A percentile compares a stretch with the other conserved stretches of the same genome.
phyloP scores from a whole-genome alignment of 805 yeast species.

The Debaryomyces castellii region DNA sequence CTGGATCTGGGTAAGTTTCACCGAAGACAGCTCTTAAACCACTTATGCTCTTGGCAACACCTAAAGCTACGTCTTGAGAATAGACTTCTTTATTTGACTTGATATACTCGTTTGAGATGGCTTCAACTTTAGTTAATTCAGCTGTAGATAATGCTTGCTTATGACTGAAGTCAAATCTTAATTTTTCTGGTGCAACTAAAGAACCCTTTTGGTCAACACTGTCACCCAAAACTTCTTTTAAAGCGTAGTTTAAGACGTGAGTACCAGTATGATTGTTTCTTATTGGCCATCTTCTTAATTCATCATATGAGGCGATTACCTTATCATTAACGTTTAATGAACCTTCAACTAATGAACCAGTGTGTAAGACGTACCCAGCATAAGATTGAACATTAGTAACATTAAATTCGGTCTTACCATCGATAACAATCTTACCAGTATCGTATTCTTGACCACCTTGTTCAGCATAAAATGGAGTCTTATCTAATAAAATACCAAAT shows the following conservation, averaged over 20 bases:
- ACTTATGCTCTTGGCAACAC: conserved; percentile 66
- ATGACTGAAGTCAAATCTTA: conserved; percentile 95
- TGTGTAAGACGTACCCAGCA: conserved; percentile 94
- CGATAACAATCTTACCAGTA: conserved; percentile 88
- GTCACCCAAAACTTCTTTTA: conserved; percentile 83
- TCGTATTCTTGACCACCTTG: conserved; percentile 99
- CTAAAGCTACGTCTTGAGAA: conserved; percentile 78
- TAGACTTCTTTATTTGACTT: conserved; percentile 70
- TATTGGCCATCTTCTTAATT: conserved; percentile 91
- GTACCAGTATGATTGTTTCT: conserved; percentile 99
- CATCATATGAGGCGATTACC: conserved; percentile 87
- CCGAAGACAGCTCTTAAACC: conserved; percentile 98
- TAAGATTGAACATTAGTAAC: conserved; percentile 90
- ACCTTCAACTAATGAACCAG: conserved; percentile 85
- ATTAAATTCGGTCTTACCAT: conserved; percentile 81
- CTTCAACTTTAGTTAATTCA: conserved; percentile 77
- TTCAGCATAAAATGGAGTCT: conserved; percentile 95
- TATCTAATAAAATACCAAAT: conserved; percentile 80
- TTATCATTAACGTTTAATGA: conserved; percentile 61
- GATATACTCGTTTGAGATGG: conserved; percentile 68
- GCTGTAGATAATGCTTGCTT: conserved; percentile 74
- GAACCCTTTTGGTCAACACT: conserved; percentile 96
- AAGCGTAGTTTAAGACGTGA: conserved; percentile 86
- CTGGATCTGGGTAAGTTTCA: conserved; percentile 98
- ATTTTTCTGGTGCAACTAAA: conserved; percentile 89